phyloP scores from a whole-genome alignment of 2,329 filamentous ascomycete species.

The Didymella sp. region DNA sequence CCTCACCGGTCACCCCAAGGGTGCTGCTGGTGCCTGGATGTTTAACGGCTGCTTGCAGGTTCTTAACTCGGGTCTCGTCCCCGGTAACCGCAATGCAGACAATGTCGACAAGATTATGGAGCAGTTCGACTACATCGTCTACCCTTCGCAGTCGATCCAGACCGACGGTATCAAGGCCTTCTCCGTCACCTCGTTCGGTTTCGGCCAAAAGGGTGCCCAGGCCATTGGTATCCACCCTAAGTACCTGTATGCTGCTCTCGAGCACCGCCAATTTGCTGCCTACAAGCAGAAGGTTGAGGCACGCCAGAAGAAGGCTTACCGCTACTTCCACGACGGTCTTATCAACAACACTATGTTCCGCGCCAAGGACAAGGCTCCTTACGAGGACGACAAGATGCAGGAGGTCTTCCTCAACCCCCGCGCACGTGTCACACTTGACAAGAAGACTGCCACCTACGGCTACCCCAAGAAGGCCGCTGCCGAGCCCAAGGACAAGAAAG shows the following conservation, averaged over 20 bases:
- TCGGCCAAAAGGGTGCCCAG: slow-evolving; percentile 98
- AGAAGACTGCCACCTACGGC: slow-evolving; percentile 80
- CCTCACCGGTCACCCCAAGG: slow-evolving; percentile 97
- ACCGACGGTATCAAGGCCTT: slow-evolving; percentile 99
- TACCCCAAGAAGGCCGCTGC: slow-evolving; percentile 63
- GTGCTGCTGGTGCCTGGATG: slow-evolving; percentile 99
- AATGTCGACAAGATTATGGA: slow-evolving; percentile 97
- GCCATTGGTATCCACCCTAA: slow-evolving; percentile 96
- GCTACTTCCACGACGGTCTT: slow-evolving; percentile 97
- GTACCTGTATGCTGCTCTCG: slow-evolving; percentile 94
- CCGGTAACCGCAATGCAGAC: slow-evolving; percentile 97
- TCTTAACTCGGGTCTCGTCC: slow-evolving; percentile 90
- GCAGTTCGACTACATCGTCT: slow-evolving; percentile 97
- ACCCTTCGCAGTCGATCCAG: slow-evolving; percentile 92
- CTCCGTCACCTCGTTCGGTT: slow-evolving; percentile 98
- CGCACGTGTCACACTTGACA: slow-evolving; percentile 82
- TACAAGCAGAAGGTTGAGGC: slow-evolving; percentile 91
- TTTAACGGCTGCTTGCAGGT: slow-evolving; percentile 98
- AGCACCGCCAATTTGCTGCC: slow-evolving; percentile 78
- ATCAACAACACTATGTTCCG: slow-evolving; percentile 99
- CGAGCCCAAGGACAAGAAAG: slow-evolving; percentile 66
- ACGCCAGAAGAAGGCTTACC: slow-evolving; percentile 97
- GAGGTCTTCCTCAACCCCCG: slow-evolving; percentile 93
- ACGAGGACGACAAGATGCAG: slow-evolving; percentile 84
- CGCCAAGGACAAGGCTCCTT: slow-evolving; percentile 90